Evolutionary conservation across 106 monocot species (phyloP), one percentile per base, ranked within the genome.

Genomic region (Gastrodia elata): DNA sequence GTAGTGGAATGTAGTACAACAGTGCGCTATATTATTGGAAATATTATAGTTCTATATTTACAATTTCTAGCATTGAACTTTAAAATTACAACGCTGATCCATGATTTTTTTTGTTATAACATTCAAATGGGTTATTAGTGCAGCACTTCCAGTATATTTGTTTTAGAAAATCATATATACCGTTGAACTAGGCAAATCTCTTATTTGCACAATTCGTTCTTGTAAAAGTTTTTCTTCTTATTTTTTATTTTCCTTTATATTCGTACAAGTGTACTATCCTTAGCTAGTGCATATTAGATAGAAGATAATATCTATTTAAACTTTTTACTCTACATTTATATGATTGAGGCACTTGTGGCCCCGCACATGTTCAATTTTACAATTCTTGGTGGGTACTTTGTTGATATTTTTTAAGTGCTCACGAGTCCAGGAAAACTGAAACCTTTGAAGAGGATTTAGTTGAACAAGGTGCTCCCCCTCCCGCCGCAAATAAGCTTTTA

Each of bases 201-300:
- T n/a, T n/a, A n/a, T n/a, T n/a, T n/a, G n/a, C n/a, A n/a, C 32
- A 61, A 61, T 61, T 61, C 4, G 61, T 61, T 61, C 61, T 61
- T 61, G 2, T 28, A 61, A 3, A 61, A 32, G 61, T 32, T 11
- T 5, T 25, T 61, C 0, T 61, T 32, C 32, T 61, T n/a, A n/a
- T n/a, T 52, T 22, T 22, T 52, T n/a, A 5, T 5, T 14, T 0
- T 13, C 1, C 0, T 61, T 61, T 61, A 57, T 25, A 52, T 52
- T 46, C 6, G 18, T n/a, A 52, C 52, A 52, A 30, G 61, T 61
- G 10, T 32, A 52, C 52, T 52, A 52, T 52, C 20, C 22, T 28
- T 30, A 14, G 32, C 61, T 61, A 14, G 1, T 61, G 20, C 14
- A 30, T 1, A 32, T 27, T 15, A 13, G 61, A 61, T n/a, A 30